Evolutionary conservation across 1,284 basidiomycete species (phyloP).

Genomic region (Xerocomus tenax): DNA sequence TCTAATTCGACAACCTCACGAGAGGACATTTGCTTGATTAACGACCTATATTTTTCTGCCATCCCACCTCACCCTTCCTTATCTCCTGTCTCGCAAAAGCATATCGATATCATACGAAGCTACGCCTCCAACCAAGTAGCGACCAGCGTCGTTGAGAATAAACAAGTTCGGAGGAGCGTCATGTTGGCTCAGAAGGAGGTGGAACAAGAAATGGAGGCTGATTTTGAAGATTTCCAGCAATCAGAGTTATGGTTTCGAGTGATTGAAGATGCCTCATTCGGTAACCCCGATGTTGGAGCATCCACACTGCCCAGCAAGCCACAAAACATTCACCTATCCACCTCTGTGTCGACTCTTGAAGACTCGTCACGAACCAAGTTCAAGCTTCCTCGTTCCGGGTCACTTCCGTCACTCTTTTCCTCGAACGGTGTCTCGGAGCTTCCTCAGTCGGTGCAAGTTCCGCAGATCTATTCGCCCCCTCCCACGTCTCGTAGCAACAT

Average conservation of each 20-base stretch:
- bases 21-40: constrained; percentile 83
- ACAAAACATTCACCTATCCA: constrained; percentile 17
- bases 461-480: constrained; percentile 26
- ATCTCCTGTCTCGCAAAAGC: constrained; percentile 58
- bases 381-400: constrained; percentile 35
- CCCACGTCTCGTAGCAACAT: constrained; percentile 47
- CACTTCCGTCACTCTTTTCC: constrained; percentile 28
- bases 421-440: constrained; percentile 18
- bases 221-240: constrained; percentile 80
- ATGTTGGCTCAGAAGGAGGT: constrained; percentile 80
- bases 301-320: constrained; percentile 27
- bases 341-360: constrained; percentile 7
- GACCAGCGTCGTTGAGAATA: constrained; percentile 43
- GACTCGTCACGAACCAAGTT: constrained; percentile 19
- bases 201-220: constrained; percentile 82
- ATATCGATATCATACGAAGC: constrained; percentile 59
- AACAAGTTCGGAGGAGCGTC: constrained; percentile 65
- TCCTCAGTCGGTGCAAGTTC: constrained; percentile 6
- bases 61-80: constrained; percentile 51
- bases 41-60: constrained; percentile 75
- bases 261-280: constrained; percentile 60
- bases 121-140: constrained; percentile 50
- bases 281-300: constrained; percentile 19
- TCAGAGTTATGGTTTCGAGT: constrained; percentile 90
- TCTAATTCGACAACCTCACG: constrained; percentile 54